Evolutionary conservation across 116 monocot genomes (phyloP).

Genomic region (Cymodocea nodosa): DNA sequence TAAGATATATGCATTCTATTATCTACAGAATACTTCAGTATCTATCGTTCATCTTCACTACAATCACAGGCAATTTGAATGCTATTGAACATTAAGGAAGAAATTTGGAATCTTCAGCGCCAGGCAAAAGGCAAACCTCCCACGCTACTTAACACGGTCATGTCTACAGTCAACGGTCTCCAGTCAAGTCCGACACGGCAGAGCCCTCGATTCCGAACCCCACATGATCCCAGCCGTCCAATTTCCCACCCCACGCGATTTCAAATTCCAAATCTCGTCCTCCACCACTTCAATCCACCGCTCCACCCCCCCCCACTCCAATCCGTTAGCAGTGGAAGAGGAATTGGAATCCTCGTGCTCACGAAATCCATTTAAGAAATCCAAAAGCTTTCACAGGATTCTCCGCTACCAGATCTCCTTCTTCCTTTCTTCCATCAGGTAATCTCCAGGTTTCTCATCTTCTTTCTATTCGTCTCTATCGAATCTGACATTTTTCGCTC

Average conservation of each 20-base stretch:
- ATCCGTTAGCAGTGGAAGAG: background rate
- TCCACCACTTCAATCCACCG: background rate
- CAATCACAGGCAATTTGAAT: too few species aligned
- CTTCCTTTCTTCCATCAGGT: conserved; percentile 40
- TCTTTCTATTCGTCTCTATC: background rate
- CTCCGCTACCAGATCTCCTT: conserved; percentile 29
- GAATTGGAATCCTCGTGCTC: too few species aligned
- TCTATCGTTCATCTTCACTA: too few species aligned
- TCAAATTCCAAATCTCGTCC: background rate
- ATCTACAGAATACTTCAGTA: too few species aligned
- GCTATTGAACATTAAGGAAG: too few species aligned
- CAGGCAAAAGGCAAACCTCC: too few species aligned
- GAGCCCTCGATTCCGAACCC: background rate
- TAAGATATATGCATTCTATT: too few species aligned
- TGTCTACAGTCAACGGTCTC: background rate
- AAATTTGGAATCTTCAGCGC: too few species aligned
- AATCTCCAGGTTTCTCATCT: background rate
- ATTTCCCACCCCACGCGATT: background rate
- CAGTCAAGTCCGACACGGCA: background rate
- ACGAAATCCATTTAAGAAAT: too few species aligned
- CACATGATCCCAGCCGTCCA: background rate
- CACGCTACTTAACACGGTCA: background rate
- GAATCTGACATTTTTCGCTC: background rate
- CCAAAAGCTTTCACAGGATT: conserved; percentile 12
- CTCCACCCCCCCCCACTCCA: background rate